Evolutionary conservation across 1,284 basidiomycete species (phyloP).

Genomic region (Ganoderma multipileum): DNA sequence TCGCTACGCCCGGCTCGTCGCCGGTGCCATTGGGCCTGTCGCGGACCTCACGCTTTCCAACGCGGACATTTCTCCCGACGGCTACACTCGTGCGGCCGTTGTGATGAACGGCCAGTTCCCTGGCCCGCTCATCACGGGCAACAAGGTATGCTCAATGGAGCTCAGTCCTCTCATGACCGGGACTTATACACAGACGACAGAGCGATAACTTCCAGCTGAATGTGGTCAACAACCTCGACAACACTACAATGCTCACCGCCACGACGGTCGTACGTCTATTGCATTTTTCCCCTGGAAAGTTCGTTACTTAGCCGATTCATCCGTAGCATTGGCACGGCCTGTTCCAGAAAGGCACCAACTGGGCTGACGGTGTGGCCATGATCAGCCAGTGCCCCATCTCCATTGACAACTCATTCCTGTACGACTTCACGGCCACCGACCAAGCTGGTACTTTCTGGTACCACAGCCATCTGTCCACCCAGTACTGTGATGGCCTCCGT

Average conservation of each 20-base stretch:
- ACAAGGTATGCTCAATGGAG: slow-evolving; percentile 26
- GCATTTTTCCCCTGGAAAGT: slow-evolving; percentile 97
- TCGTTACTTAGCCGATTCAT: slow-evolving; percentile 98
- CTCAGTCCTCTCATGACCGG: background rate
- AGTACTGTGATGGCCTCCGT: slow-evolving; percentile 40
- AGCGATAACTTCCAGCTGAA: slow-evolving; percentile 32
- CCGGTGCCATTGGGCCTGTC: slow-evolving; percentile 26
- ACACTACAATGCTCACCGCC: slow-evolving; percentile 40
- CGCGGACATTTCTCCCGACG: slow-evolving; percentile 33
- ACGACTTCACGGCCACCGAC: slow-evolving; percentile 37
- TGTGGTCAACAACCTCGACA: slow-evolving; percentile 36
- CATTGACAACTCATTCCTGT: slow-evolving; percentile 49
- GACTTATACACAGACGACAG: slow-evolving; percentile 18
- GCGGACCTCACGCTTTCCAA: slow-evolving; percentile 30
- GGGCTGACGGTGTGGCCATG: slow-evolving; percentile 38
- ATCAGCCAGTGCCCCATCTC: slow-evolving; percentile 53
- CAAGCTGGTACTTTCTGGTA: slow-evolving; percentile 39
- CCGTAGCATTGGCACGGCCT: slow-evolving; percentile 56
- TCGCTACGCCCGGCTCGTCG: slow-evolving; percentile 6
- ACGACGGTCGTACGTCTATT: slow-evolving; percentile 42
- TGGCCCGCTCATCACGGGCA: slow-evolving; percentile 35
- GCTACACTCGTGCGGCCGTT: slow-evolving; percentile 30
- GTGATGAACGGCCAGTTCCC: slow-evolving; percentile 35
- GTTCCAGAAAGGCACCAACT: slow-evolving; percentile 42
- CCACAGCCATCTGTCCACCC: slow-evolving; percentile 21